Evolutionary conservation across 345 rosid species (phyloP), one percentile per base, ranked within the genome.

Genomic region (Arabidopsis suecica): DNA sequence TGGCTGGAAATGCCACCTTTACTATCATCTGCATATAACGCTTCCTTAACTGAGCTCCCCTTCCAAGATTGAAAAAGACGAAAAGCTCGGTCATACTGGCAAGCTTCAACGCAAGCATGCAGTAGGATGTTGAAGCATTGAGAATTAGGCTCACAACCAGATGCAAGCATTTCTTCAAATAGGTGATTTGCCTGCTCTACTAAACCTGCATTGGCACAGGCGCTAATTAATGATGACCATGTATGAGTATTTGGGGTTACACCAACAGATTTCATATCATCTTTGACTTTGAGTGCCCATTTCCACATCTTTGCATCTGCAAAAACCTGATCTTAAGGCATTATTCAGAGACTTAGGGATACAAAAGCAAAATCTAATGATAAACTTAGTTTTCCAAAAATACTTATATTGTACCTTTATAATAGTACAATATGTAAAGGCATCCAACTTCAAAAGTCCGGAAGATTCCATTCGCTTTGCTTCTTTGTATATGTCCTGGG

Each of bases 191-290:
- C 89, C 77, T 83, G 86, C 82, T 91, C 97, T 41, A 91, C 95
- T 73, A 88, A 84, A 54, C 98, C 96, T 33, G 91, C 93, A 74
- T 87, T 90, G 66, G 93, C 95, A 80, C 96, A 89, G 30, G 97
- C 95, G 83, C 92, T 88, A 82, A 94, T 88, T 88, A 94, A 76
- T 1, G 98, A 85, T 30, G 96, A 91, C 98, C 98, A 91, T 23
- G 96, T 88, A 78, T 81, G 82, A 36, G 81, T 88, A 74, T 91
- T 91, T 45, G 91, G 97, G 65, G 76, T 74, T 61, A 94, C 87
- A 49, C 87, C 97, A 3, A 90, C 84, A 59, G 82, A 81, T 73
- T 87, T 84, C 96, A 91, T 91, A 74, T 90, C 96, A 40, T 90
- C 92, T 84, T 94, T 94, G 67, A 90, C 81, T 74, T 77, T 81